These are phyloP conservation scores for Fraxinus angustifolia DNA, from an alignment of 305 asterid species.

Conservation along the genomic window DNA sequence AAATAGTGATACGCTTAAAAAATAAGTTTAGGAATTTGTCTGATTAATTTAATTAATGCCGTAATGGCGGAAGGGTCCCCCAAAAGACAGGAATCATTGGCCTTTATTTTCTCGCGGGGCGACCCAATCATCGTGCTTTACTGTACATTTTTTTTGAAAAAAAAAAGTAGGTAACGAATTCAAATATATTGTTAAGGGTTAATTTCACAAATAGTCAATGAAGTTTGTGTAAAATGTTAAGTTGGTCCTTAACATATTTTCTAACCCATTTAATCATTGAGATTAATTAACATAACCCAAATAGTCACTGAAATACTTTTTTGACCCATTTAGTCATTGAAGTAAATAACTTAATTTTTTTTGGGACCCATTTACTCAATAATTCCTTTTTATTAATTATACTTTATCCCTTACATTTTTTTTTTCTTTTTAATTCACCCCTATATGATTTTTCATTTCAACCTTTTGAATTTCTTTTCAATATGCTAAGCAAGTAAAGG, in stretches of 20 bases:
- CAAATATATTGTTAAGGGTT: background rate
- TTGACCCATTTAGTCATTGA: too few species aligned
- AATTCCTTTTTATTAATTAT: too few species aligned
- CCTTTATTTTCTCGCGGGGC: background rate
- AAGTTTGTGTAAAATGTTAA: background rate
- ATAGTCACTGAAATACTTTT: too few species aligned
- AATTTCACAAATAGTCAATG: background rate
- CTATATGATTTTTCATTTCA: too few species aligned
- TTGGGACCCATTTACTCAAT: too few species aligned
- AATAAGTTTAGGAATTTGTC: background rate
- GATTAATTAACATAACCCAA: too few species aligned
- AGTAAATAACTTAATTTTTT: too few species aligned
- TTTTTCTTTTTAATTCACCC: too few species aligned
- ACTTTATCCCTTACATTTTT: too few species aligned
- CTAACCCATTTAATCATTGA: background rate
- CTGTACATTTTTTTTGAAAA: background rate
- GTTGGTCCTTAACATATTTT: background rate
- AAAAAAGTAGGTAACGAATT: background rate
- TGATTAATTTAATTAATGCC: conserved; percentile 13
- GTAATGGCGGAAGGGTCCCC: conserved; percentile 16
- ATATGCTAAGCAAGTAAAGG: too few species aligned
- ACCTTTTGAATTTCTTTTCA: too few species aligned
- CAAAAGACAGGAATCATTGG: background rate
- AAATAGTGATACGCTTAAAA: too few species aligned
- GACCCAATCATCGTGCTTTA: conserved; percentile 14